Percentiles rank a stretch among this genome's conserved stretches.
Conservation (phyloP, 371 early-diverging fungal genomes). For the Zopfochytrium polystomum region DNA sequence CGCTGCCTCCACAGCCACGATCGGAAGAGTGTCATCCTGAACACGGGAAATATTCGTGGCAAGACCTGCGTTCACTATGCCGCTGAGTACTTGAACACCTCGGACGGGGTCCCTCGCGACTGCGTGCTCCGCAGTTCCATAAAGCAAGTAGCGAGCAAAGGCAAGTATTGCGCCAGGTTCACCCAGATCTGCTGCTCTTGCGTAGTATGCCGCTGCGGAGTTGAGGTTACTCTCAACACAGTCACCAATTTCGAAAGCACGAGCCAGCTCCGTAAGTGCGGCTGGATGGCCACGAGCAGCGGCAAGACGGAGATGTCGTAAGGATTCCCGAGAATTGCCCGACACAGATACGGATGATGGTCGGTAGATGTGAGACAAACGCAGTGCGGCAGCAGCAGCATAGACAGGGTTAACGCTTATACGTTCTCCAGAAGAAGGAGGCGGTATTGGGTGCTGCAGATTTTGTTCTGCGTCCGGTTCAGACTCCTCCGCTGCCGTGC, state of each 20-base stretch:
- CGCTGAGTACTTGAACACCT: neutral
- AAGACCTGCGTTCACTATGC: neutral
- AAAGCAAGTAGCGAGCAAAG: neutral
- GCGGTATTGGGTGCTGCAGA: too few relatives aligned
- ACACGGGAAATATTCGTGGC: neutral
- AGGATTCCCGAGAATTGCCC: neutral
- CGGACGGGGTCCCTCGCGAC: neutral
- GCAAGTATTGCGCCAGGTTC: neutral
- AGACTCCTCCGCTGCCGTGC: too few relatives aligned
- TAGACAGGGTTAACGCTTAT: neutral
- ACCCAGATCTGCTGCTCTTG: neutral
- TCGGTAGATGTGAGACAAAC: constrained; percentile 2
- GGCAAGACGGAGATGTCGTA: constrained; percentile 4
- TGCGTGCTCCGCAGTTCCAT: neutral
- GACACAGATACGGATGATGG: neutral
- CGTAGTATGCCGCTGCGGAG: neutral
- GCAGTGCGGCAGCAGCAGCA: neutral
- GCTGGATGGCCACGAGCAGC: neutral
- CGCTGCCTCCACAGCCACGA: neutral
- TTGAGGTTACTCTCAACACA: neutral
- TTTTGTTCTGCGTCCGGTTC: too few relatives aligned
- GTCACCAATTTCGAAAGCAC: neutral
- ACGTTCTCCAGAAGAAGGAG: too few relatives aligned
- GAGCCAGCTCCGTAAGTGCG: neutral
- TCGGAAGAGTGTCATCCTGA: neutral